Conservation (phyloP, 164 flowering plant species). For the Umbellularia californica region DNA sequence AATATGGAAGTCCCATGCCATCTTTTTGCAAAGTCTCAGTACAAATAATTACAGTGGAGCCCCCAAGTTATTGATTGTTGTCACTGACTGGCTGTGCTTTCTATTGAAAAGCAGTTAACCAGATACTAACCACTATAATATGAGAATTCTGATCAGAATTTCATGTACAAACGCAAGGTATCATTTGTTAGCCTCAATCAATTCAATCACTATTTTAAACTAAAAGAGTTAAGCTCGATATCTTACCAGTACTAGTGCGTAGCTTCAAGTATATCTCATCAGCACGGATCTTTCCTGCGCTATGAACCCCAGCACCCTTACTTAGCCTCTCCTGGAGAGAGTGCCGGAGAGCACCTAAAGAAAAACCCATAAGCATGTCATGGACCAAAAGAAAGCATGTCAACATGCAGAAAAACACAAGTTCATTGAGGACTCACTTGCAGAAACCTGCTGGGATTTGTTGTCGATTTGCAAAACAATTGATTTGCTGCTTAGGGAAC, state of each 20-base stretch:
- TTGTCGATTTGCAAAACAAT: conserved; percentile 84
- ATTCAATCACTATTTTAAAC: background rate
- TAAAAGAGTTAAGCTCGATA: too few relatives aligned
- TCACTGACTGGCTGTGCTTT: too few relatives aligned
- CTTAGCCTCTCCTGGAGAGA: conserved; percentile 93
- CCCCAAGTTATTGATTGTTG: too few relatives aligned
- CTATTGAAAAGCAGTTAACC: background rate
- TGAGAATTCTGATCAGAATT: background rate
- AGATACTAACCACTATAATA: background rate
- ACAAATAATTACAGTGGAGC: too few relatives aligned
- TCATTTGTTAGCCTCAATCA: background rate
- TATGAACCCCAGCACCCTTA: conserved; percentile 40
- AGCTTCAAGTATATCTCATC: conserved; percentile 91
- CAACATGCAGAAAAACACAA: background rate
- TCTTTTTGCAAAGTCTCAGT: too few relatives aligned
- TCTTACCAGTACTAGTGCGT: conserved; percentile 90
- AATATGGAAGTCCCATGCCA: too few relatives aligned
- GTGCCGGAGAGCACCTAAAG: conserved; percentile 88
- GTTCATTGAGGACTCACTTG: conserved; percentile 54
- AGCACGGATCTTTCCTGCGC: conserved; percentile 53
- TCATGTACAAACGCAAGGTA: background rate
- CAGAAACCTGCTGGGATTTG: conserved; percentile 91
- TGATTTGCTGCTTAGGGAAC: conserved; percentile 68
- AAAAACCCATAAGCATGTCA: background rate
- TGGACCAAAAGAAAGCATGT: background rate